phyloP scores from a whole-genome alignment of 345 rosid species.

The Clausena lansium region DNA sequence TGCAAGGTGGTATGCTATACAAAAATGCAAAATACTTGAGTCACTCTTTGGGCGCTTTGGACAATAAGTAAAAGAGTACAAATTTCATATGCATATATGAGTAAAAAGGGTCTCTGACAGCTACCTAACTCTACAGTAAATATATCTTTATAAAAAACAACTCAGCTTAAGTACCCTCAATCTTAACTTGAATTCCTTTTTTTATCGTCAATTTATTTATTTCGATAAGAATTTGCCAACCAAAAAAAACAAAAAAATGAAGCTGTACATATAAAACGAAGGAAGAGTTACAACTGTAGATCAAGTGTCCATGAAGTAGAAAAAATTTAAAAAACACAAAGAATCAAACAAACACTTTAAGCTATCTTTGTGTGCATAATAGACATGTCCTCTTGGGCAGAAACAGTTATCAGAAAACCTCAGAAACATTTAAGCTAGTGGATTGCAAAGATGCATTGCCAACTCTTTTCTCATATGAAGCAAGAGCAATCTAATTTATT shows the following conservation, averaged over 20 bases:
- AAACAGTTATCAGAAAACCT: background rate
- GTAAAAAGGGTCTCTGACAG: background rate
- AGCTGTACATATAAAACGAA: background rate
- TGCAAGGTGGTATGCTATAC: too few species aligned
- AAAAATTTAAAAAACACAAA: background rate
- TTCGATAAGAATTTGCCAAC: background rate
- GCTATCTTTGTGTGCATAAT: background rate
- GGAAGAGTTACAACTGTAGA: background rate
- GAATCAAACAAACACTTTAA: too few species aligned
- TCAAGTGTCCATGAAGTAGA: background rate
- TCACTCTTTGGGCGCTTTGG: too few species aligned
- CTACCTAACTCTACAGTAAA: background rate
- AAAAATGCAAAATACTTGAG: too few species aligned
- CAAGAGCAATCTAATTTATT: background rate
- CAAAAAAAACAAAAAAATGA: background rate
- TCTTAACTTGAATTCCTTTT: background rate
- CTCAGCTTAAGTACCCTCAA: background rate
- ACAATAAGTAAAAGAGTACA: background rate
- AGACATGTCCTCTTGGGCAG: background rate
- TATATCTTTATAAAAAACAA: background rate
- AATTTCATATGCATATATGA: background rate
- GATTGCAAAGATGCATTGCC: background rate
- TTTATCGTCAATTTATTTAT: background rate
- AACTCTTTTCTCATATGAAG: background rate
- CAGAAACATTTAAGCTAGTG: background rate